Conservation (phyloP, 108 stramenopile genomes). For the Nitzschia sp. region DNA sequence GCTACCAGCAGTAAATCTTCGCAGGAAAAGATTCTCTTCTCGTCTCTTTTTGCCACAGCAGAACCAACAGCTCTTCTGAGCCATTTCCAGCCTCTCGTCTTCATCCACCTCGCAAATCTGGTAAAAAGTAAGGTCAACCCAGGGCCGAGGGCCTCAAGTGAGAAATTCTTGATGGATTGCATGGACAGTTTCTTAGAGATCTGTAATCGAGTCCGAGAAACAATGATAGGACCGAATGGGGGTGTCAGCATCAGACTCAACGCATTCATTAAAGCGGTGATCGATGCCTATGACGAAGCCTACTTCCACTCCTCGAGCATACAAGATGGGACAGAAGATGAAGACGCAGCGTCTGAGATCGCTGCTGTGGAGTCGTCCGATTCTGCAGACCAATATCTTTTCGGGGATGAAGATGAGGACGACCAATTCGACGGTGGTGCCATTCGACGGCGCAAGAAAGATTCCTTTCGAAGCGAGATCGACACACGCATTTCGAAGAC, state of each 20-base stretch:
- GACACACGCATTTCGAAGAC: slow-evolving; percentile 36
- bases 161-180: slow-evolving; percentile 33
- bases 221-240: background rate
- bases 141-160: background rate
- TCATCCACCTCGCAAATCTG: slow-evolving; percentile 47
- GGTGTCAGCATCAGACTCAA: slow-evolving; percentile 4
- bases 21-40: slow-evolving; percentile 12
- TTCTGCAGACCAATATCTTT: background rate
- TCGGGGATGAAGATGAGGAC: slow-evolving; percentile 11
- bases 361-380: background rate
- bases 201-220: slow-evolving; percentile 24
- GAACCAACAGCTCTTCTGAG: slow-evolving; percentile 31
- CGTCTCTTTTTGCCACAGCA: slow-evolving; percentile 35
- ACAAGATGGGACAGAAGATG: slow-evolving; percentile 1
- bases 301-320: slow-evolving; percentile 7
- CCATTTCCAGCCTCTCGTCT: slow-evolving; percentile 46
- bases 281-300: slow-evolving; percentile 47
- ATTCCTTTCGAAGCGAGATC: slow-evolving; percentile 28
- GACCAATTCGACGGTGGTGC: slow-evolving; percentile 39
- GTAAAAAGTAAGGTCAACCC: slow-evolving; percentile 19
- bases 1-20: background rate
- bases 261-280: slow-evolving; percentile 20
- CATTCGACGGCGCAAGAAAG: slow-evolving; percentile 23
- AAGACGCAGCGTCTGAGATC: slow-evolving; percentile 20
- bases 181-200: slow-evolving; percentile 50